These are phyloP conservation scores for Mediolabrus comicus DNA, from an alignment of 108 stramenopile species.

Conservation along the genomic window DNA sequence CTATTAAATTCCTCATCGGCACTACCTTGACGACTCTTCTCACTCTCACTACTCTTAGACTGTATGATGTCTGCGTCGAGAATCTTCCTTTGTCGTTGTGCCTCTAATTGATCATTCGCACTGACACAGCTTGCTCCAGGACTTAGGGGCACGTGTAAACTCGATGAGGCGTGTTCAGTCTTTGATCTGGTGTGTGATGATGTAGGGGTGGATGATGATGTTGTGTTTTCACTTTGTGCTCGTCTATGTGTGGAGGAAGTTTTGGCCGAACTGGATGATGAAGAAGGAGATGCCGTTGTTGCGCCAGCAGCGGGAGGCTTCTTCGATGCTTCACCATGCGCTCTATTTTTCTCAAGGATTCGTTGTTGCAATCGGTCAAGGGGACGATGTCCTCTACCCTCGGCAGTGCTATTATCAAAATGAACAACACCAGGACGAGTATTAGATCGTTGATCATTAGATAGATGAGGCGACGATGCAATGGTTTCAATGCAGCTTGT, in stretches of 20 bases:
- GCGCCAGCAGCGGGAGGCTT: background rate
- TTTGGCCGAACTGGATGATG: background rate
- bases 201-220: background rate
- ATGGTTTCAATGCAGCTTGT: too few relatives aligned
- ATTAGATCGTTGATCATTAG: background rate
- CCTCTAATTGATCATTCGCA: background rate
- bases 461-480: background rate
- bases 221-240: background rate
- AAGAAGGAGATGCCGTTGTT: background rate
- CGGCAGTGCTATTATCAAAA: background rate
- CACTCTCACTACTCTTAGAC: background rate
- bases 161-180: background rate
- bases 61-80: background rate
- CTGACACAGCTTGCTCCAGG: background rate
- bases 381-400: too few relatives aligned
- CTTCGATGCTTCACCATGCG: background rate
- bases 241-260: background rate
- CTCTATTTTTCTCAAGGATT: too few relatives aligned
- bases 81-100: background rate
- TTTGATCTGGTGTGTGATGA: background rate
- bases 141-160: too few relatives aligned
- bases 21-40: background rate
- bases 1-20: background rate
- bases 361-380: background rate
- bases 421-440: background rate